These are phyloP conservation scores for Rhizopus delemar DNA, from an alignment of 371 early-diverging fungal genomes.

Conservation along the genomic window DNA sequence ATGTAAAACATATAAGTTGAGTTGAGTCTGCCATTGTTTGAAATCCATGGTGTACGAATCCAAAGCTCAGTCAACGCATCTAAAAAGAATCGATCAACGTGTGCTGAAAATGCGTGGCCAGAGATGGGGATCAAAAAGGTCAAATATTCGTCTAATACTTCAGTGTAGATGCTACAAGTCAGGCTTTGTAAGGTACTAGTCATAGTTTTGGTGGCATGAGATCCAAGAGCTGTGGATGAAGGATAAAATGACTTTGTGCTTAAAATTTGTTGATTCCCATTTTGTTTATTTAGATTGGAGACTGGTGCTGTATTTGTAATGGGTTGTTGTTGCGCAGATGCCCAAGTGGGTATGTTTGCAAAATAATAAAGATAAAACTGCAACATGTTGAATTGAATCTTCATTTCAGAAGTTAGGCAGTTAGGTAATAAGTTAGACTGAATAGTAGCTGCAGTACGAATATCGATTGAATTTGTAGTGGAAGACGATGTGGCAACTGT, in stretches of 20 bases:
- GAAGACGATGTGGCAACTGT: constrained; percentile 8
- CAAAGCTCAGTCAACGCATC: constrained; percentile 38
- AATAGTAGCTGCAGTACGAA: constrained; percentile 33
- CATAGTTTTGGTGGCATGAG: background rate
- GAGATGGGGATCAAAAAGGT: constrained; percentile 18
- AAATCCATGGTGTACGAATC: constrained; percentile 37
- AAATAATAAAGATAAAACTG: constrained; percentile 44
- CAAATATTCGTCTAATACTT: constrained; percentile 28
- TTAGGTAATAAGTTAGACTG: constrained; percentile 34
- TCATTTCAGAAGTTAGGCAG: constrained; percentile 22
- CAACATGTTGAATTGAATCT: constrained; percentile 34
- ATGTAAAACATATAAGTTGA: constrained; percentile 27
- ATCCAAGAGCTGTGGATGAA: background rate
- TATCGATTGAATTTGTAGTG: constrained; percentile 14
- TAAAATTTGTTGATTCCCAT: background rate
- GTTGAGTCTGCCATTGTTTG: constrained; percentile 18
- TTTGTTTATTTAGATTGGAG: constrained; percentile 5
- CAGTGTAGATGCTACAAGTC: constrained; percentile 21
- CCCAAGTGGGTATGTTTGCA: constrained; percentile 32
- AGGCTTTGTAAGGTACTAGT: background rate
- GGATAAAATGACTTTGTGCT: background rate
- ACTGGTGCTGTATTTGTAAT: constrained; percentile 1
- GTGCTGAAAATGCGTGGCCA: background rate
- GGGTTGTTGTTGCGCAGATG: background rate
- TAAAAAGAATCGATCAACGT: constrained; percentile 27